Conservation (phyloP, 805 yeast genomes). For the Hanseniaspora guilliermondii region DNA sequence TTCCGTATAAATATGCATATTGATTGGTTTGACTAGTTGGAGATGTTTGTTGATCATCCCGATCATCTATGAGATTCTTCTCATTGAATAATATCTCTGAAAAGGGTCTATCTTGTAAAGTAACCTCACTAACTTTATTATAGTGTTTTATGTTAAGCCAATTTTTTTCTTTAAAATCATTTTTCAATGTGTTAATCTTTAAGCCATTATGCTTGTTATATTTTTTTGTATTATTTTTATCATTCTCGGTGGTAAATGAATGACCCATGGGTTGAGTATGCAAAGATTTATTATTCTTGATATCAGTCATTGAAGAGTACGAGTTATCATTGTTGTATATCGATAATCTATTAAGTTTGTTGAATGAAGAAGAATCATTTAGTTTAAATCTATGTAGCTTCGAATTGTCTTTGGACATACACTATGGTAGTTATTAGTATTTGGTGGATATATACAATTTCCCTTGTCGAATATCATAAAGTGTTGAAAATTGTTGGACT, state of each 20-base stretch:
- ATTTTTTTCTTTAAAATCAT: not conserved
- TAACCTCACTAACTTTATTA: constrained; percentile 1
- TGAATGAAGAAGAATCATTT: constrained; percentile 3
- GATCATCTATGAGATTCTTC: not conserved
- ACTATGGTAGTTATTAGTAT: not conserved
- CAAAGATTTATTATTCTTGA: not conserved
- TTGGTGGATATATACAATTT: not conserved
- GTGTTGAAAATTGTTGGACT: no score
- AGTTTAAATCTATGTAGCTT: constrained; percentile 2
- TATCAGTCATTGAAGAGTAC: constrained; percentile 7
- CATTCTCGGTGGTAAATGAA: not conserved
- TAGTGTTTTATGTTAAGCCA: not conserved
- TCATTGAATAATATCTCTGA: constrained; percentile 1
- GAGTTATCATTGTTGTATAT: not conserved
- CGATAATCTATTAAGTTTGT: not conserved
- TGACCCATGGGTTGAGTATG: not conserved
- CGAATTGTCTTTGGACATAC: not conserved
- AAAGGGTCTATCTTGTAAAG: not conserved
- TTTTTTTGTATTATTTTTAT: not conserved
- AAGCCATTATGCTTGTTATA: not conserved
- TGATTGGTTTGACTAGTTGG: not conserved
- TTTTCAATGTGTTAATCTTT: not conserved
- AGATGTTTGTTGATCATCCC: not conserved
- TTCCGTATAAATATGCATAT: not conserved
- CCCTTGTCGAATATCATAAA: not conserved